Evolutionary conservation across 139 green algal species (phyloP).

Genomic region (Chlamydomonas incerta): DNA sequence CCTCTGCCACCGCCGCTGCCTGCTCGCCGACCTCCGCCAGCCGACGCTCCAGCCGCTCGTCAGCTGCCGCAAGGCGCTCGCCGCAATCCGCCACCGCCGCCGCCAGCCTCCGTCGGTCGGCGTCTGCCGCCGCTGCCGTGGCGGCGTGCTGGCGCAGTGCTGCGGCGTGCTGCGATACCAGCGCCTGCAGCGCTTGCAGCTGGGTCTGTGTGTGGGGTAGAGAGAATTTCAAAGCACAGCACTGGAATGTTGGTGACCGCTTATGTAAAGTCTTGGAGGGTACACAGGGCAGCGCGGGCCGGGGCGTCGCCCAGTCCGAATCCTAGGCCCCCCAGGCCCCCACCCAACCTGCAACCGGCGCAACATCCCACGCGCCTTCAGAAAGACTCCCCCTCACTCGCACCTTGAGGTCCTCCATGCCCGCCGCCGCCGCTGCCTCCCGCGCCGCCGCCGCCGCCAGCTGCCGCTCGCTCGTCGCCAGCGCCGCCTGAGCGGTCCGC

Average conservation of each 20-base stretch:
- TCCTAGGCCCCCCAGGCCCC: no score
- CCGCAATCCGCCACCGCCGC: neutral
- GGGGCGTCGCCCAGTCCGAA: no score
- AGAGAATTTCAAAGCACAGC: no score
- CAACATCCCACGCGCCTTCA: no score
- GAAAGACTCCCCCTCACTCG: no score
- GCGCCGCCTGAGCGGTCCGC: neutral
- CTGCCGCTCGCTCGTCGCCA: neutral
- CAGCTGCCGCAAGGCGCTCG: neutral
- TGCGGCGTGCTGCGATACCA: conserved; percentile 5
- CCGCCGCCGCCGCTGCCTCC: conserved; percentile 2
- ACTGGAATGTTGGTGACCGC: no score
- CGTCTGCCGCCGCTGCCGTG: neutral
- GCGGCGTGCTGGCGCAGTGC: neutral
- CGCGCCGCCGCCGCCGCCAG: neutral
- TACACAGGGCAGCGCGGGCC: no score
- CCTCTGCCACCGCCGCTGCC: neutral
- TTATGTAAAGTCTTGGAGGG: no score
- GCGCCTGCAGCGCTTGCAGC: neutral
- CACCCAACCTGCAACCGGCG: no score
- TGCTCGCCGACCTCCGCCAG: neutral
- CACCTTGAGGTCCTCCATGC: conserved; percentile 29
- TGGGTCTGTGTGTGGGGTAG: neutral
- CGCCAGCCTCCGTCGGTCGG: neutral
- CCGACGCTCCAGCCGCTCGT: neutral